Percentiles rank a stretch among this genome's conserved stretches.
phyloP scores from a whole-genome alignment of 805 yeast species.

The Metschnikowia amazonensis region DNA sequence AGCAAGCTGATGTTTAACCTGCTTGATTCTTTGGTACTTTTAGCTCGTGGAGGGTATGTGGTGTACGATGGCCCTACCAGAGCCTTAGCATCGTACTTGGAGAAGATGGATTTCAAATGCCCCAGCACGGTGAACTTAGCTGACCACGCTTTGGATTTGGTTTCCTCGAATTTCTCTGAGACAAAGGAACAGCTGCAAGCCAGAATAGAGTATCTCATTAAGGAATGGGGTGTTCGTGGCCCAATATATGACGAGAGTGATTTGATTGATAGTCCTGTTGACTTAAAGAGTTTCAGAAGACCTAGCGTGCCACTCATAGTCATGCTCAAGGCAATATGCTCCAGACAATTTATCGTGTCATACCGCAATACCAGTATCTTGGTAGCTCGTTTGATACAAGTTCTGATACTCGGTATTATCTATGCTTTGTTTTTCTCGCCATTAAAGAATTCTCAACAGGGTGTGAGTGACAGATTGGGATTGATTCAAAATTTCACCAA shows the following conservation, averaged over 20 bases:
- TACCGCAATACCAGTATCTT: slow-evolving; percentile 49
- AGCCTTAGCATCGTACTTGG: slow-evolving; percentile 47
- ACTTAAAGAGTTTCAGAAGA: slow-evolving; percentile 31
- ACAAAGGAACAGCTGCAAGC: slow-evolving; percentile 18
- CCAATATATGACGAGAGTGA: slow-evolving; percentile 15
- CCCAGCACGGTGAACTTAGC: slow-evolving; percentile 67
- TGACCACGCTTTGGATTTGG: slow-evolving; percentile 67
- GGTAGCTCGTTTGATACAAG: slow-evolving; percentile 61
- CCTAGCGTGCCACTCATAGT: slow-evolving; percentile 20
- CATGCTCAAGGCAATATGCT: slow-evolving; percentile 29
- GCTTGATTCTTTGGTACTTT: slow-evolving; percentile 68
- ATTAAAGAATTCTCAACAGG: slow-evolving; percentile 35
- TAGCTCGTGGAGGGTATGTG: slow-evolving; percentile 70
- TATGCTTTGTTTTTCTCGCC: slow-evolving; percentile 61
- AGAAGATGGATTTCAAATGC: slow-evolving; percentile 47
- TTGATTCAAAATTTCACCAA: slow-evolving; percentile 70
- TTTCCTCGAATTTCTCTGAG: slow-evolving; percentile 44
- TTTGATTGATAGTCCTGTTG: slow-evolving; percentile 11
- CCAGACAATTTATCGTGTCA: slow-evolving; percentile 34
- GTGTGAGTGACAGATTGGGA: slow-evolving; percentile 69
- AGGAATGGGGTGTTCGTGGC: slow-evolving; percentile 34
- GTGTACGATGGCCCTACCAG: slow-evolving; percentile 60
- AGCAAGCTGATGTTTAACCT: slow-evolving; percentile 57
- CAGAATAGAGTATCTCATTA: slow-evolving; percentile 25
- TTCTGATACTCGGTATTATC: slow-evolving; percentile 58